Conservation (phyloP, 768 basidiomycete species). For the Gloeopeniophorella convolvens region DNA sequence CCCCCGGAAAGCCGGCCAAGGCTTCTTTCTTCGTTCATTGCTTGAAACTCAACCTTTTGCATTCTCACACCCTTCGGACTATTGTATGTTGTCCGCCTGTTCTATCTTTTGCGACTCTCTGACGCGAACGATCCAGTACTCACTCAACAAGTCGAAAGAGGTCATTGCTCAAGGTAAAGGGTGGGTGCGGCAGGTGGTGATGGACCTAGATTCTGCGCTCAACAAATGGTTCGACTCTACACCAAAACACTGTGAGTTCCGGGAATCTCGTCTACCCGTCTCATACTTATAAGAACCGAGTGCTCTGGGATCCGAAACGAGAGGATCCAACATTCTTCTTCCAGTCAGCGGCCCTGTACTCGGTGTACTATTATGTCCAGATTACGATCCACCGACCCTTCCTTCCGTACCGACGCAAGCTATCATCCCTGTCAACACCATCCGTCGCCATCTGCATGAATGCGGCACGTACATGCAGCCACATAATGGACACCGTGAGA, state of each 20-base stretch:
- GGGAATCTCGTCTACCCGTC: background rate
- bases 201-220: constrained; percentile 21
- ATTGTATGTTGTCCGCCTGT: constrained; percentile 38
- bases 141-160: constrained; percentile 14
- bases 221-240: constrained; percentile 34
- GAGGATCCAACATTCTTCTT: constrained; percentile 32
- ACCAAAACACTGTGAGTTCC: constrained; percentile 32
- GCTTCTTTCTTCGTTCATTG: constrained; percentile 48
- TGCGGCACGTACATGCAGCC: constrained; percentile 41
- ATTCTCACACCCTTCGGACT: constrained; percentile 55
- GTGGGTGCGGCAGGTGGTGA: constrained; percentile 20
- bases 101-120: too few relatives aligned
- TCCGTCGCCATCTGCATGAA: constrained; percentile 49
- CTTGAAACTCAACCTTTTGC: constrained; percentile 55
- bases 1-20: constrained; percentile 46
- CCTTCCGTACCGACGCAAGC: constrained; percentile 33
- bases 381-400: constrained; percentile 47
- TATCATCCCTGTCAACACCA: constrained; percentile 32
- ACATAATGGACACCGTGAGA: constrained; percentile 34
- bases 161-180: constrained; percentile 12
- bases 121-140: too few relatives aligned
- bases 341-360: constrained; percentile 35
- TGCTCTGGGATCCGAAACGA: constrained; percentile 39
- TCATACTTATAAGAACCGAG: constrained; percentile 12
- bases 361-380: constrained; percentile 37